Evolutionary conservation across 805 yeast species (phyloP).

Genomic region (Ogataea thermomethanolica): DNA sequence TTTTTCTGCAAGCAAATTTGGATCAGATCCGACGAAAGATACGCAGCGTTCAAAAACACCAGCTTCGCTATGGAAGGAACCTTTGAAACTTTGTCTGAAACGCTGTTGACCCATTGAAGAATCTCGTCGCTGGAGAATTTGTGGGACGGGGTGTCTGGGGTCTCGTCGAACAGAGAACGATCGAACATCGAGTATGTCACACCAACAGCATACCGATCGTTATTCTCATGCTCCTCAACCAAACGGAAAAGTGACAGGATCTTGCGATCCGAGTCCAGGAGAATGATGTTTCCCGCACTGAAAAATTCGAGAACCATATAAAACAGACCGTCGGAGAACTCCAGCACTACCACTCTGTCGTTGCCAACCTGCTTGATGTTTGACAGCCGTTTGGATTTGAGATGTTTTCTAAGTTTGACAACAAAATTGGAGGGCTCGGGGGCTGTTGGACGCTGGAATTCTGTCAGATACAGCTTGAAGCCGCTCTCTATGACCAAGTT

Average conservation of each 20-base stretch:
- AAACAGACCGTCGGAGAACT: conserved; percentile 77
- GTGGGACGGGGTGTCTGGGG: conserved; percentile 5
- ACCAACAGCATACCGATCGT: conserved; percentile 68
- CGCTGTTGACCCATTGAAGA: conserved; percentile 39
- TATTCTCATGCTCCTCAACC: conserved; percentile 69
- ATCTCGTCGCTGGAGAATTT: conserved; percentile 33
- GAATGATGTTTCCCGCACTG: conserved; percentile 87
- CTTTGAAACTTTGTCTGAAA: conserved; percentile 39
- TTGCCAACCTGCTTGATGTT: conserved; percentile 68
- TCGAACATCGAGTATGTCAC: conserved; percentile 65
- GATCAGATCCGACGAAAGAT: conserved; percentile 74
- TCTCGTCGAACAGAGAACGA: conserved; percentile 39
- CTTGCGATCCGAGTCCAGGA: conserved; percentile 64
- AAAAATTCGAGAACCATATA: conserved; percentile 86
- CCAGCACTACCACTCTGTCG: conserved; percentile 80
- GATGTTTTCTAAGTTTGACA: conserved; percentile 78
- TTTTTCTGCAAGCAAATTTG: conserved; percentile 49
- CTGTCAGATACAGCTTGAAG: conserved; percentile 71
- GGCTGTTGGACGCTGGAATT: conserved; percentile 75
- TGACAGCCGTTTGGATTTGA: conserved; percentile 75
- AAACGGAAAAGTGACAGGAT: conserved; percentile 75
- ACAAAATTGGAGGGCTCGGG: conserved; percentile 84
- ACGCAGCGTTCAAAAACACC: conserved; percentile 63
- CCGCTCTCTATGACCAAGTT: conserved; percentile 83
- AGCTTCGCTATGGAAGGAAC: conserved; percentile 65